Base-by-base conservation (phyloP, 208 protist genomes). In the Crithidia thermophila region DNA sequence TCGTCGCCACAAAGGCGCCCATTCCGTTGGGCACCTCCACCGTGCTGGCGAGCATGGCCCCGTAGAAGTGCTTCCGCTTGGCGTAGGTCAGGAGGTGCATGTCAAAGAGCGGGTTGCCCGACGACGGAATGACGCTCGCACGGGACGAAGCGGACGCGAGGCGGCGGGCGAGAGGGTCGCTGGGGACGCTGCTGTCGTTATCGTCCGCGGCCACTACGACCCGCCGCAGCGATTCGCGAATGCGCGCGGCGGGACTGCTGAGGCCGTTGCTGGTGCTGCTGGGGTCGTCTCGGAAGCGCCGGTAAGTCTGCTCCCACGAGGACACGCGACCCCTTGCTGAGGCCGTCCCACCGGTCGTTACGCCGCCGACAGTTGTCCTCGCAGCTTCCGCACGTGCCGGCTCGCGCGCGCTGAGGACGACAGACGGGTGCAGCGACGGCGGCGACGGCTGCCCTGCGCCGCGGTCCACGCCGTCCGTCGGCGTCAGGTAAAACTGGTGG, bases 1-100 rank as follows among this genome's bases (percentile, higher is more conserved):
- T 68, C 33, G 61, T 75, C 45, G 34, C 68, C 34, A 75, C 61
- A 52, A 75, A 75, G 13, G 21, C 52, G 18, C 68, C 68, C 42
- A 67, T 68, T 21, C 68, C 68, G 14, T 75, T 60, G 7, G 68
- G 68, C 51, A 63, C 52, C 31, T 75, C 60, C 27, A 75, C 60
- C n/a, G 68, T 68, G 52, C 53, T 75, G 21, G 59, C 53, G 52
- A 75, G 40, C 60, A 75, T 63, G 3, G 68, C 59, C 8, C 43
- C 34, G 33, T 75, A 75, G 25, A 75, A 33, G 40, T 75, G 68
- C 52, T 67, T 67, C 25, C 68, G 68, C 28, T 40, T 61, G 25
- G 20, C 28, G 60, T 64, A 75, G 36, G 59, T 57, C 52, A 75
- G 68, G 1, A 75, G 59, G 45, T 75, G 68, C 25, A 75, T 28